phyloP scores from a whole-genome alignment of 2,329 filamentous ascomycete species.

The Diaporthe australafricana region DNA sequence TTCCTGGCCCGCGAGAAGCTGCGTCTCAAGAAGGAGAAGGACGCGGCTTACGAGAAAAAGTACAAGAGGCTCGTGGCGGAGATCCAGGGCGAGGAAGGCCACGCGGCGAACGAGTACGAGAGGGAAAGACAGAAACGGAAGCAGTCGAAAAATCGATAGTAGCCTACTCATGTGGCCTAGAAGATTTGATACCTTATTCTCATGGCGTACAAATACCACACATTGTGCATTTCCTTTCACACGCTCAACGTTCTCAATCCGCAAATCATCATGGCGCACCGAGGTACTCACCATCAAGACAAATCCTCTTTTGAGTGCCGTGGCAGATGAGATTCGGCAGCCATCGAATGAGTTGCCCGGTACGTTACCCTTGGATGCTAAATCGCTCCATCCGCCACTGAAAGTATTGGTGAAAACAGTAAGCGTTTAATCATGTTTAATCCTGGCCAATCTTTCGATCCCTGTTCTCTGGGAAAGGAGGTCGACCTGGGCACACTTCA shows the following conservation, averaged over 20 bases:
- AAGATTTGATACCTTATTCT: background rate
- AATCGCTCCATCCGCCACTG: too few relatives aligned
- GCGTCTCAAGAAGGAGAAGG: slow-evolving; percentile 91
- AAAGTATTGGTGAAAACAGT: too few relatives aligned
- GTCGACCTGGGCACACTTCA: too few relatives aligned
- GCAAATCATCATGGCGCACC: background rate
- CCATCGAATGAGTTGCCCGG: too few relatives aligned
- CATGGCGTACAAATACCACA: slow-evolving; percentile 24
- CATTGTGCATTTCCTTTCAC: background rate
- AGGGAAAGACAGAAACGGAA: slow-evolving; percentile 83
- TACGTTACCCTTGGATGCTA: too few relatives aligned
- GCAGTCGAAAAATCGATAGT: slow-evolving; percentile 59
- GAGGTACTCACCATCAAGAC: background rate
- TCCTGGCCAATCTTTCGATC: too few relatives aligned
- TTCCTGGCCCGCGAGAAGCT: slow-evolving; percentile 94
- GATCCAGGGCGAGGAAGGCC: slow-evolving; percentile 94
- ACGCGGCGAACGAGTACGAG: slow-evolving; percentile 89
- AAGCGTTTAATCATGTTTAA: too few relatives aligned
- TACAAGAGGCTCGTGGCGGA: slow-evolving; percentile 91
- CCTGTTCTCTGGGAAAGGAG: too few relatives aligned
- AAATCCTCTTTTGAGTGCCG: background rate
- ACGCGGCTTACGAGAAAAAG: slow-evolving; percentile 96
- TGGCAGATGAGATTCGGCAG: background rate
- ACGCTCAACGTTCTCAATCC: background rate
- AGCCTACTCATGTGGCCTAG: background rate